Percentiles rank a stretch among this genome's conserved stretches.
Evolutionary conservation across 805 yeast species (phyloP).

Genomic region (Maudiozyma saulgeensis): DNA sequence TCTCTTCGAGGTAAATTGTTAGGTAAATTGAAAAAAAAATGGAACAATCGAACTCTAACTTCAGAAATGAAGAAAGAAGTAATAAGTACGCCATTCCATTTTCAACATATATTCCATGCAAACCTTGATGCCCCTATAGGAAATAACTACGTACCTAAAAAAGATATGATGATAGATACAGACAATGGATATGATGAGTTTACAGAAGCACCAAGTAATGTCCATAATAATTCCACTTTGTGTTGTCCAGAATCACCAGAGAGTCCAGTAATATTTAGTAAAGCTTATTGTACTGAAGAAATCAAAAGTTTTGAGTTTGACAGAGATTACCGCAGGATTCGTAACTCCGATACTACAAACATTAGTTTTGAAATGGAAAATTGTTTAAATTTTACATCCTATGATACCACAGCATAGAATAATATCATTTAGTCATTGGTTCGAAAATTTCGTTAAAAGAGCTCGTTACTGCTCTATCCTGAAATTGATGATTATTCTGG

Average conservation of each 20-base stretch:
- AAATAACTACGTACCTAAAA: neutral
- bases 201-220: neutral
- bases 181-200: conserved; percentile 2
- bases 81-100: conserved; percentile 33
- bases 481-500: no score
- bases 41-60: conserved; percentile 1
- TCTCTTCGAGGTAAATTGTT: conserved; percentile 12
- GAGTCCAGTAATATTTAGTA: conserved; percentile 5
- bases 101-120: conserved; percentile 33
- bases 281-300: conserved; percentile 11
- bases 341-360: neutral
- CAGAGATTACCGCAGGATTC: neutral
- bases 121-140: conserved; percentile 7
- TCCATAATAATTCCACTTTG: neutral
- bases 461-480: no score
- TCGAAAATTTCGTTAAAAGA: neutral
- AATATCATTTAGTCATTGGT: neutral
- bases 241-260: neutral
- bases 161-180: neutral
- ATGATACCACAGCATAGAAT: neutral
- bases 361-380: conserved; percentile 1
- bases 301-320: conserved; percentile 1
- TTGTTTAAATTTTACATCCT: neutral
- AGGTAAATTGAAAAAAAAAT: conserved; percentile 17
- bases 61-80: neutral